A percentile compares a stretch with the other conserved stretches of the same genome.
Evolutionary conservation across 176 grass and related monocot species (phyloP).

Genomic region (Miscanthus lutarioriparius): DNA sequence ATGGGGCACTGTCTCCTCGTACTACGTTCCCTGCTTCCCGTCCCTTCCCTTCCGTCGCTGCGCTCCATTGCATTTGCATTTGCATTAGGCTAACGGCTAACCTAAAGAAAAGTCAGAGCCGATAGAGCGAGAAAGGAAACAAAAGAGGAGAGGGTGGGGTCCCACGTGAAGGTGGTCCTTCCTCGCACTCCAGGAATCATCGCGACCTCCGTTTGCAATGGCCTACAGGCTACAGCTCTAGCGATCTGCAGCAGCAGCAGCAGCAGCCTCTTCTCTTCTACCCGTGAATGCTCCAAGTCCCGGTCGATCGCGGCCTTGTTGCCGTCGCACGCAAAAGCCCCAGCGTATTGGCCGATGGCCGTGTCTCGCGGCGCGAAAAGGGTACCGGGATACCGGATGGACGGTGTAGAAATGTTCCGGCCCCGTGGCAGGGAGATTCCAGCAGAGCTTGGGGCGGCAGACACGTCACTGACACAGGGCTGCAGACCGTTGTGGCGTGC

Average conservation of each 20-base stretch:
- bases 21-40: background rate
- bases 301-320: background rate
- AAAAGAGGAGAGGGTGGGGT: background rate
- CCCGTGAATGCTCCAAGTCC: too few species aligned
- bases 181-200: slow-evolving; percentile 20
- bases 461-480: background rate
- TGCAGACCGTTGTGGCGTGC: slow-evolving; percentile 34
- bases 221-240: background rate
- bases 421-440: background rate
- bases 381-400: background rate
- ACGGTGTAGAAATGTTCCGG: background rate
- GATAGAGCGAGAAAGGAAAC: background rate
- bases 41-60: background rate
- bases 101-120: background rate
- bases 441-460: background rate
- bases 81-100: background rate
- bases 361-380: background rate
- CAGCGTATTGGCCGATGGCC: background rate
- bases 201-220: background rate
- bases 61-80: background rate
- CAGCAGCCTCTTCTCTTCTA: too few species aligned
- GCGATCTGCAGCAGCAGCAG: background rate
- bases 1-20: slow-evolving; percentile 31
- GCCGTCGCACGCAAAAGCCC: background rate
- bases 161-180: slow-evolving; percentile 39